Conservation (phyloP, 768 basidiomycete species). For the Glaciozyma martinii region DNA sequence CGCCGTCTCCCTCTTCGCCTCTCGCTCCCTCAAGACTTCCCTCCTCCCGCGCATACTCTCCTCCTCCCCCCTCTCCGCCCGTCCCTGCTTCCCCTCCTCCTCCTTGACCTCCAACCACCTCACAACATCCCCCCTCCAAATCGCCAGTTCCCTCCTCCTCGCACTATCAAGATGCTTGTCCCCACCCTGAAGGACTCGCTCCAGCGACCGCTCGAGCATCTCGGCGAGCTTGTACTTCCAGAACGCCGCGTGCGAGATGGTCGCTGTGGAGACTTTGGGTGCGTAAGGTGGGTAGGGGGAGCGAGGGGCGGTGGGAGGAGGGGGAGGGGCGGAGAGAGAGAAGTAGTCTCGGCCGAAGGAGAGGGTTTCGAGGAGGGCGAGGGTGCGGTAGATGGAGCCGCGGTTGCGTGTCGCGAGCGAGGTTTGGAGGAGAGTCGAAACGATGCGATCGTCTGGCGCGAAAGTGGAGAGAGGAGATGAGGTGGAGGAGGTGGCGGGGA, state of each 20-base stretch:
- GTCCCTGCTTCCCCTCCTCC: neutral
- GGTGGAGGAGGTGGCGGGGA: neutral
- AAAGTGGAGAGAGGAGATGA: neutral
- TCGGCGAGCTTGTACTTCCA: slow-evolving; percentile 5
- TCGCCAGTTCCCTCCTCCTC: neutral
- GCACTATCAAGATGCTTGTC: neutral
- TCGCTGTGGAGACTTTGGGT: neutral
- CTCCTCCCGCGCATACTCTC: slow-evolving; percentile 6
- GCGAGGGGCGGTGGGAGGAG: neutral
- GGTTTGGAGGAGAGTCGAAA: slow-evolving; percentile 2
- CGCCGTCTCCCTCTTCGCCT: neutral
- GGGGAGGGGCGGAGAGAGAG: neutral
- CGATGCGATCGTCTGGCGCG: neutral
- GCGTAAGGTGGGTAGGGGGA: neutral
- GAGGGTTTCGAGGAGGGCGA: neutral
- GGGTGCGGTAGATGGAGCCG: slow-evolving; percentile 1
- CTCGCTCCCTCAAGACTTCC: neutral
- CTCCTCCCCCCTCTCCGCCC: neutral
- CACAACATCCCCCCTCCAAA: neutral
- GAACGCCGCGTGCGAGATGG: neutral
- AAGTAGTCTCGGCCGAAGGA: neutral
- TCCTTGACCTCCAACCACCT: slow-evolving; percentile 1
- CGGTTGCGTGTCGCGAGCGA: slow-evolving; percentile 2
- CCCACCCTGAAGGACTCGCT: neutral
- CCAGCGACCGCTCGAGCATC: slow-evolving; percentile 1